Evolutionary conservation across 1,284 basidiomycete species (phyloP).

Genomic region (Puccinia novopanici): DNA sequence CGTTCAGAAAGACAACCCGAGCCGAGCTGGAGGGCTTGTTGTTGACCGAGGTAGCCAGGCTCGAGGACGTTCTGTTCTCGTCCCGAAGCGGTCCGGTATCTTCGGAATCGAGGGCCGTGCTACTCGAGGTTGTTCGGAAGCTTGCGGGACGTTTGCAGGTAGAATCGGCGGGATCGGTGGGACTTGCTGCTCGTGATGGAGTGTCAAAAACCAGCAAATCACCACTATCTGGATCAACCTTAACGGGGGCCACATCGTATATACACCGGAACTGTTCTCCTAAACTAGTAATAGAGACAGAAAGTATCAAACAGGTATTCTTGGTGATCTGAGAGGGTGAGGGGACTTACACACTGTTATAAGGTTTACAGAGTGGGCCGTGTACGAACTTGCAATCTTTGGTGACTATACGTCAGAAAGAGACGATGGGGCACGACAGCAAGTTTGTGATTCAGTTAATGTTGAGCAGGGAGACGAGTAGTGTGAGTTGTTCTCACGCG

Average conservation of each 20-base stretch:
- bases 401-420: conserved; percentile 63
- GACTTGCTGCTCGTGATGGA: not conserved
- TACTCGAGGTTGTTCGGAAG: not conserved
- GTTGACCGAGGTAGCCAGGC: not conserved
- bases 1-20: conserved; percentile 57
- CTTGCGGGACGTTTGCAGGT: conserved; percentile 36
- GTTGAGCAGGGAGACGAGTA: too few relatives aligned
- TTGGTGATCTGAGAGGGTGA: conserved; percentile 29
- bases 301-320: not conserved
- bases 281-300: conserved; percentile 66
- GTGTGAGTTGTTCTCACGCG: conserved; percentile 29
- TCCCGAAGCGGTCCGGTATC: not conserved
- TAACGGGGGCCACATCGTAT: conserved; percentile 19
- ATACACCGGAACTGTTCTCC: conserved; percentile 51
- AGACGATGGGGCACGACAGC: too few relatives aligned
- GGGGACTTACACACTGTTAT: conserved; percentile 62
- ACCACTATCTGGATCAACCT: conserved; percentile 26
- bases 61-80: not conserved
- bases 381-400: conserved; percentile 90
- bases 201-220: conserved; percentile 20
- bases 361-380: conserved; percentile 46
- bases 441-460: too few relatives aligned
- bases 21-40: conserved; percentile 72
- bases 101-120: not conserved
- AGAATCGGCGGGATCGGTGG: not conserved